Evolutionary conservation across 2,329 filamentous ascomycete genomes (phyloP).

Genomic region (Grosmannia clavigera): DNA sequence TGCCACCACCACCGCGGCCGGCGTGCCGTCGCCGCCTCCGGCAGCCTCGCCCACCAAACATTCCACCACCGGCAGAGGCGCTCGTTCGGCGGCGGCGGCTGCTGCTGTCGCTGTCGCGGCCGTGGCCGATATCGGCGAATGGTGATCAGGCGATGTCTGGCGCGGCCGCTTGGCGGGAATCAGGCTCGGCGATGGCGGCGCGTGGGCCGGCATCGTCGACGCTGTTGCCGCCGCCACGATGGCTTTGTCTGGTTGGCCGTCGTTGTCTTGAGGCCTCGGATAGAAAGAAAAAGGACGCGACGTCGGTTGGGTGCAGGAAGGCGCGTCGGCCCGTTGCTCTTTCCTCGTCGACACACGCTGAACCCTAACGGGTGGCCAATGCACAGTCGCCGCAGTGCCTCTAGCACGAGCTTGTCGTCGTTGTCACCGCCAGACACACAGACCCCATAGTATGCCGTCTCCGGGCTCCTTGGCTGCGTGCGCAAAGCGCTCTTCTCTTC

Average conservation of each 20-base stretch:
- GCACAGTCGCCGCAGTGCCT: neutral
- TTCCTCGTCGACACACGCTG: neutral
- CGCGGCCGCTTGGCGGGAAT: slow-evolving; percentile 46
- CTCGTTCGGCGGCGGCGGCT: no score
- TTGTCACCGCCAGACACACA: neutral
- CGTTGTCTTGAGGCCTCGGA: neutral
- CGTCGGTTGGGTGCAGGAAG: neutral
- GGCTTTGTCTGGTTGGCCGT: neutral
- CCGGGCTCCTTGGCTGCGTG: neutral
- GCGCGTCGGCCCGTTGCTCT: neutral
- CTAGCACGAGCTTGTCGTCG: neutral
- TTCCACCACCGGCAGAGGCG: neutral
- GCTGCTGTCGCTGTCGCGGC: neutral
- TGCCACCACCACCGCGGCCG: neutral
- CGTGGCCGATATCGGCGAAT: neutral
- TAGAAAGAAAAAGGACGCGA: neutral
- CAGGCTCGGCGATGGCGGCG: slow-evolving; percentile 35
- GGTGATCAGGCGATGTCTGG: slow-evolving; percentile 31
- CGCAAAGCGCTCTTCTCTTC: no score
- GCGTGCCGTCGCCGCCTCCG: neutral
- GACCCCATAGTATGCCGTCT: neutral
- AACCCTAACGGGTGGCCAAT: neutral
- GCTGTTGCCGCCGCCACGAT: slow-evolving; percentile 1
- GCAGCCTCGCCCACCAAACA: neutral
- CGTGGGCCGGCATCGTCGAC: slow-evolving; percentile 30